phyloP scores from a whole-genome alignment of 2,329 filamentous ascomycete genomes.

The Arthrobotrys sinensis region DNA sequence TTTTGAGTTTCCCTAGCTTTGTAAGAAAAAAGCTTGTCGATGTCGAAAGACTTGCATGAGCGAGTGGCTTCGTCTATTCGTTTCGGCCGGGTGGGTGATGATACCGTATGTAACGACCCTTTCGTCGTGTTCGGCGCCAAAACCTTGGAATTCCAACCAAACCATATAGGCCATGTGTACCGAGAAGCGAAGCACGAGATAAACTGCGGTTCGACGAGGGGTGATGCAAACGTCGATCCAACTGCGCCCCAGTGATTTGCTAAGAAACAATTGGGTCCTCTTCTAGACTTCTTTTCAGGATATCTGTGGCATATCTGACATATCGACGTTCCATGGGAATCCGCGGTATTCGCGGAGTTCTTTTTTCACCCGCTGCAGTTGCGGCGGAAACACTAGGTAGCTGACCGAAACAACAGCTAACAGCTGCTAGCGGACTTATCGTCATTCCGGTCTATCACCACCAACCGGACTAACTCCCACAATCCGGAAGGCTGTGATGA shows the following conservation, averaged over 20 bases:
- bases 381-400: not conserved
- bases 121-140: conserved; percentile 18
- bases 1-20: conserved; percentile 1
- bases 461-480: not conserved
- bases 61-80: not conserved
- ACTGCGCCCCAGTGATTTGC: conserved; percentile 37
- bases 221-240: conserved; percentile 10
- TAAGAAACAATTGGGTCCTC: not conserved
- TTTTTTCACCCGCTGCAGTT: no score
- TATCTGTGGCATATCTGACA: no score
- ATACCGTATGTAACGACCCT: not conserved
- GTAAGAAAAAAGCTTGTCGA: conserved; percentile 7
- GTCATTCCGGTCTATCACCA: not conserved
- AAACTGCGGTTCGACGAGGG: not conserved
- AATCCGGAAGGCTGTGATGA: conserved; percentile 44
- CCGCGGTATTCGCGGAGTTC: no score
- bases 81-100: not conserved
- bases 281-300: no score
- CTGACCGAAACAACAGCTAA: conserved; percentile 3
- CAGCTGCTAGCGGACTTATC: no score
- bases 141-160: conserved; percentile 6
- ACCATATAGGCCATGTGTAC: not conserved
- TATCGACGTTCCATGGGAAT: no score
- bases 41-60: conserved; percentile 22
- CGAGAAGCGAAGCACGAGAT: not conserved